These are phyloP conservation scores for Sisymbrium altissimum DNA, from an alignment of 345 rosid species.

Conservation along the genomic window DNA sequence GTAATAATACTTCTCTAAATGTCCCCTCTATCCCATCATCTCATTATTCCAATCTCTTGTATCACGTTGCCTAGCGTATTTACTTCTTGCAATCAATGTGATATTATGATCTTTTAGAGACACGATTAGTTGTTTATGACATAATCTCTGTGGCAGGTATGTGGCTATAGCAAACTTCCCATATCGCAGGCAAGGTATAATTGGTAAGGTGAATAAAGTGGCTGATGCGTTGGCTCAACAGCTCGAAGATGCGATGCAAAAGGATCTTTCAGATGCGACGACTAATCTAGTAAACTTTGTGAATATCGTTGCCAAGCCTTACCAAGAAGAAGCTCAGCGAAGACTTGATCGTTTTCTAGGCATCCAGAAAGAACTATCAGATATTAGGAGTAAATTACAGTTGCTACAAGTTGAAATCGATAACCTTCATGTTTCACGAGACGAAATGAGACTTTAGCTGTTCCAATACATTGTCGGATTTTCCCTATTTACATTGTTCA, in stretches of 20 bases:
- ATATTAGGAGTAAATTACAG: constrained; percentile 42
- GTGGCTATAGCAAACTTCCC: constrained; percentile 81
- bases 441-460: constrained; percentile 28
- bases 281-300: constrained; percentile 54
- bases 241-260: constrained; percentile 87
- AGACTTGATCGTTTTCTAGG: constrained; percentile 53
- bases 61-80: background rate
- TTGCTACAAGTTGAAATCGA: constrained; percentile 66
- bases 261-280: constrained; percentile 59
- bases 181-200: constrained; percentile 52
- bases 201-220: constrained; percentile 58
- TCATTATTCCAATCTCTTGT: background rate
- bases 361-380: constrained; percentile 54
- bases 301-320: constrained; percentile 59
- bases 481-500: constrained; percentile 7
- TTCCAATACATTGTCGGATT: constrained; percentile 8
- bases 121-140: background rate
- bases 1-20: constrained; percentile 35
- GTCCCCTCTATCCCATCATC: background rate
- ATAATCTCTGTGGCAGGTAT: constrained; percentile 43
- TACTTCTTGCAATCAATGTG: background rate
- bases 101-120: background rate
- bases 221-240: constrained; percentile 66
- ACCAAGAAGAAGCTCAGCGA: constrained; percentile 65
- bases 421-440: constrained; percentile 64